phyloP scores from a whole-genome alignment of 1,139 yeast species.

The Citeromyces siamensis region DNA sequence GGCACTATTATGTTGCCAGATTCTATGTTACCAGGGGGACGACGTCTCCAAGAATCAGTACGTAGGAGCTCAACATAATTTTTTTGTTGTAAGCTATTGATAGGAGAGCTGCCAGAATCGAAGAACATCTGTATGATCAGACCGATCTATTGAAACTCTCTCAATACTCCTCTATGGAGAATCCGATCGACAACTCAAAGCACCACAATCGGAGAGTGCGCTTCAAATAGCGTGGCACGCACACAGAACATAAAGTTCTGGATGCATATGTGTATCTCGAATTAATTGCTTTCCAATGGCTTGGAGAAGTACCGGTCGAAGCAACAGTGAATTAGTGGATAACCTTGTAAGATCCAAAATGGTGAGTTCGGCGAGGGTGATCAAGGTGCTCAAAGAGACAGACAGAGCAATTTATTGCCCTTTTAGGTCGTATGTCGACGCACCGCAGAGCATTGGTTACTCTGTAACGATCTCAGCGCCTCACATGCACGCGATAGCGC shows the following conservation, averaged over 20 bases:
- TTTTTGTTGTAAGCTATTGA: too few relatives aligned
- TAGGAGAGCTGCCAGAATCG: conserved; percentile 28
- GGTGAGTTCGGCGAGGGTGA: not conserved
- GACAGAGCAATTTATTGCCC: not conserved
- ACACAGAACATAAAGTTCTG: too few relatives aligned
- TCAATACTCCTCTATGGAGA: too few relatives aligned
- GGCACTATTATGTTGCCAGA: conserved; percentile 34
- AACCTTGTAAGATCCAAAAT: not conserved
- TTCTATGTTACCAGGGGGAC: too few relatives aligned
- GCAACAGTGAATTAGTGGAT: not conserved
- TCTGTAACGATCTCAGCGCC: not conserved
- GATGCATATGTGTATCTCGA: too few relatives aligned
- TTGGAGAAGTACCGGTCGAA: not conserved
- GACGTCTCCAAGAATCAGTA: too few relatives aligned
- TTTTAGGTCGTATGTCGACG: not conserved
- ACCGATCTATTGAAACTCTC: conserved; percentile 16
- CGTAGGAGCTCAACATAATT: too few relatives aligned
- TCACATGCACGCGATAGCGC: not conserved
- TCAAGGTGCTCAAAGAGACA: not conserved
- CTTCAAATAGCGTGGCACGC: too few relatives aligned
- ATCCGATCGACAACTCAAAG: too few relatives aligned
- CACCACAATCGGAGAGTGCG: too few relatives aligned
- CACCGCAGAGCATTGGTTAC: not conserved
- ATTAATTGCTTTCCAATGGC: conserved; percentile 9
- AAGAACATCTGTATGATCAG: conserved; percentile 16